phyloP scores from a whole-genome alignment of 352 stramenopile species.

The Pythium scleroteichum region DNA sequence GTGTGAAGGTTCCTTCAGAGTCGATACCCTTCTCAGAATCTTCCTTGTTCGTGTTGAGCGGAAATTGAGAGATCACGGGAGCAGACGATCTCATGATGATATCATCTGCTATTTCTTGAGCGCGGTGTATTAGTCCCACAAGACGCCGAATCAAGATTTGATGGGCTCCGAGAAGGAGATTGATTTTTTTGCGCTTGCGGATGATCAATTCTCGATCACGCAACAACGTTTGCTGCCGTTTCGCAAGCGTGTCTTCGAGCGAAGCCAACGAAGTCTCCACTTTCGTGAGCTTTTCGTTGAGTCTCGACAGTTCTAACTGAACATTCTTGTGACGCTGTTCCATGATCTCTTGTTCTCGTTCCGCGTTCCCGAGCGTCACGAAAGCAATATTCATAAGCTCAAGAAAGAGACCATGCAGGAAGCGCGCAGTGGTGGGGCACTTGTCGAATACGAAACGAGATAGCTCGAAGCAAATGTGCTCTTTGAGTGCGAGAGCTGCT shows the following conservation, averaged over 20 bases:
- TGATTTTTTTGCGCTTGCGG: slow-evolving; percentile 52
- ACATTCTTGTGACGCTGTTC: slow-evolving; percentile 47
- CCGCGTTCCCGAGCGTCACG: slow-evolving; percentile 32
- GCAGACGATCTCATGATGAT: neutral
- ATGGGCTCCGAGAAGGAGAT: slow-evolving; percentile 43
- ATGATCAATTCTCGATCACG: slow-evolving; percentile 48
- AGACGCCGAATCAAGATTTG: slow-evolving; percentile 44
- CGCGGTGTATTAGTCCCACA: slow-evolving; percentile 33
- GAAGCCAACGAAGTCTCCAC: slow-evolving; percentile 28
- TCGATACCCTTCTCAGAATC: neutral
- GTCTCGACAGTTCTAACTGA: slow-evolving; percentile 36
- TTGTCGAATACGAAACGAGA: slow-evolving; percentile 55
- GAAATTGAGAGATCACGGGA: too few species aligned
- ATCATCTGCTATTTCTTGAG: slow-evolving; percentile 40
- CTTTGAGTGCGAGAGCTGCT: slow-evolving; percentile 28
- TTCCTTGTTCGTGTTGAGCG: neutral
- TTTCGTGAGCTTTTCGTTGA: slow-evolving; percentile 26
- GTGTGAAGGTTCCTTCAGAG: neutral
- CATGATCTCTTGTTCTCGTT: slow-evolving; percentile 40
- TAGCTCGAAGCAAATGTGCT: slow-evolving; percentile 48
- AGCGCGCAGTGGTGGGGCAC: slow-evolving; percentile 52
- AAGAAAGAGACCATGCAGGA: slow-evolving; percentile 50
- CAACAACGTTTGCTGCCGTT: slow-evolving; percentile 38
- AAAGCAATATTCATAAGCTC: slow-evolving; percentile 34
- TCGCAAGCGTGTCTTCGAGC: slow-evolving; percentile 40